Evolutionary conservation across 1,284 basidiomycete genomes (phyloP), one percentile per base, ranked within the genome.

Genomic region (Phaffia rhodozyma): DNA sequence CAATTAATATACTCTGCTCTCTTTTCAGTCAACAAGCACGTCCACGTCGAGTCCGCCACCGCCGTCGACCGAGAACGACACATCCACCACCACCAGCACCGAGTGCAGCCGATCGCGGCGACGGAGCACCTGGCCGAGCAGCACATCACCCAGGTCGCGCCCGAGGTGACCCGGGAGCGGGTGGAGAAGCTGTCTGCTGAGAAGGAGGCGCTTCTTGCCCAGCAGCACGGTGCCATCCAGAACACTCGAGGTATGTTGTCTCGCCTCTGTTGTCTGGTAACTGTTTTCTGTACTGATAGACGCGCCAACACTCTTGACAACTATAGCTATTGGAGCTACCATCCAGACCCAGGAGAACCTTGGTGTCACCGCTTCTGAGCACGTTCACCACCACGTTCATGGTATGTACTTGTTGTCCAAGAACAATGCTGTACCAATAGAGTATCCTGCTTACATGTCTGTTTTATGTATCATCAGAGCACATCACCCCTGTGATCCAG

Each of bases 321-420:
- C 23, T 57, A 60, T n/a, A 23, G 49, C 38, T 23, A 58, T 58
- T 3, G 56, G 29, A 11, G 27, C 21, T n/a, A 58, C 38, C 56
- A 58, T 38, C 27, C 49, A 48, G 25, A 34, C 49, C 29, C 38
- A 58, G 30, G 55, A 60, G 60, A 60, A 54, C 43, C 61, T 58
- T 21, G 57, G 60, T 53, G 65, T 62, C 16, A 71, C 72, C 68
- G 71, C 72, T 58, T 70, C 70, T 68, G 68, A 71, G 65, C 73
- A 74, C 68, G 73, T 74, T 62, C 74, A 75, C 71, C 74, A 74
- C 72, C 73, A 75, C 71, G 73, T 75, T 65, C 72, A 73, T 68
- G 72, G 61, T 66, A 62, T 21, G 56, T 38, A 6, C 11, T 32
- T 13, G 71, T 72, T 67, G 70, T 73, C 23, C 70, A 73, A 68